Percentiles rank a stretch among this genome's conserved stretches.
Evolutionary conservation across 2,329 filamentous ascomycete species (phyloP).

Genomic region (Torrubiellomyces zombiae): DNA sequence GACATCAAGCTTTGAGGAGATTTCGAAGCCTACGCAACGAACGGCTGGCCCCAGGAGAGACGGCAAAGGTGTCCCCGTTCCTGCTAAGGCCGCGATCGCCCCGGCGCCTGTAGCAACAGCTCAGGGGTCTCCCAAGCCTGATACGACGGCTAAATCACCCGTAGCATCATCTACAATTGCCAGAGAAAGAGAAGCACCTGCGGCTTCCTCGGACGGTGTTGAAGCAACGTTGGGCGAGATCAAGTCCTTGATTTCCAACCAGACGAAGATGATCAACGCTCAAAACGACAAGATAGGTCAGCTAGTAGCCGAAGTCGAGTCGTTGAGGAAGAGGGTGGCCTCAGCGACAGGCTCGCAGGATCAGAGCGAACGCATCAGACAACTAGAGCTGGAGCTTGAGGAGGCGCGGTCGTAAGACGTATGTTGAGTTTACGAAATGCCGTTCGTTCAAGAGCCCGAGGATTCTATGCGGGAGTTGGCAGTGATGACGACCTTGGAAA

Average conservation of each 20-base stretch:
- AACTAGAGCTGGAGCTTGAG: constrained; percentile 51
- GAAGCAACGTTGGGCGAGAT: constrained; percentile 58
- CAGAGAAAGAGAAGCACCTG: too few relatives aligned
- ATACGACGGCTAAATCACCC: constrained; percentile 16
- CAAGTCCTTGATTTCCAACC: constrained; percentile 58
- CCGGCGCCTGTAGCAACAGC: constrained; percentile 7
- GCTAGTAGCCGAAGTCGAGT: constrained; percentile 59
- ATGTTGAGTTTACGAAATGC: too few relatives aligned
- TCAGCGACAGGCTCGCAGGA: constrained; percentile 30
- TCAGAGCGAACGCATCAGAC: constrained; percentile 51
- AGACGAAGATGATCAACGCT: constrained; percentile 60
- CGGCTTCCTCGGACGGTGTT: constrained; percentile 25
- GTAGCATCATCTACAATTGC: too few relatives aligned
- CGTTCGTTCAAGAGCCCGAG: not conserved
- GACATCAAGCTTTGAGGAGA: constrained; percentile 73
- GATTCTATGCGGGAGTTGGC: not conserved
- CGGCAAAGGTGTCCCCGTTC: constrained; percentile 23
- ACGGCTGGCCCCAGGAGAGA: constrained; percentile 21
- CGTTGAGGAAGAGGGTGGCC: constrained; percentile 60
- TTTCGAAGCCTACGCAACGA: constrained; percentile 57
- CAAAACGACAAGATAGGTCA: constrained; percentile 60
- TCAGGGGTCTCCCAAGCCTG: constrained; percentile 12
- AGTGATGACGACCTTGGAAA: constrained; percentile 1
- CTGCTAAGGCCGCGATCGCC: constrained; percentile 10
- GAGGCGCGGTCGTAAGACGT: constrained; percentile 37